Conservation (phyloP, 768 basidiomycete genomes). For the Pleurotus djamor region DNA sequence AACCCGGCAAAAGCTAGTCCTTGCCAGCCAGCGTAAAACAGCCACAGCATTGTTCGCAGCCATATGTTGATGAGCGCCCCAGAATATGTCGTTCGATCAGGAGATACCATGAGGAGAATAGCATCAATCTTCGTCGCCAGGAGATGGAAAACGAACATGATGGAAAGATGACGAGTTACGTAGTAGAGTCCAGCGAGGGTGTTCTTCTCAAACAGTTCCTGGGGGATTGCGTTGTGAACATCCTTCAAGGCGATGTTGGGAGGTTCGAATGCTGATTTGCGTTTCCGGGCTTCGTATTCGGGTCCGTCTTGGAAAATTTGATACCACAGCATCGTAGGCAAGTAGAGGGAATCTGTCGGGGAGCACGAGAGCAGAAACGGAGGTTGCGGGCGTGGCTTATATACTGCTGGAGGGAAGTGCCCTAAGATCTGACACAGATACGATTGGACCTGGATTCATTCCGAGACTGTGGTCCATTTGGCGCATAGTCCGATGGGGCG, state of each 20-base stretch:
- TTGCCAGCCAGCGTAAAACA: conserved; percentile 50
- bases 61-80: conserved; percentile 12
- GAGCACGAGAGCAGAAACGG: background rate
- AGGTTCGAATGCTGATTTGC: conserved; percentile 33
- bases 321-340: conserved; percentile 31
- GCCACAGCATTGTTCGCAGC: conserved; percentile 30
- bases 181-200: conserved; percentile 43
- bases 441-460: background rate
- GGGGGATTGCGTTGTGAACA: conserved; percentile 46
- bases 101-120: background rate
- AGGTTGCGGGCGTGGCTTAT: background rate
- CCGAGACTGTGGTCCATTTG: background rate
- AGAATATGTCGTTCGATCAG: conserved; percentile 10
- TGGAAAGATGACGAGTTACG: conserved; percentile 35
- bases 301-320: conserved; percentile 45
- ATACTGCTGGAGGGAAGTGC: background rate
- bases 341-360: background rate
- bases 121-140: conserved; percentile 33
- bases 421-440: background rate
- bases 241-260: conserved; percentile 41
- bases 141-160: conserved; percentile 36
- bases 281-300: conserved; percentile 45
- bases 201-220: conserved; percentile 41
- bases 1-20: conserved; percentile 41
- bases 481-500: background rate